phyloP scores from a whole-genome alignment of 2,329 filamentous ascomycete genomes.

The Pseudogymnoascus sp. region DNA sequence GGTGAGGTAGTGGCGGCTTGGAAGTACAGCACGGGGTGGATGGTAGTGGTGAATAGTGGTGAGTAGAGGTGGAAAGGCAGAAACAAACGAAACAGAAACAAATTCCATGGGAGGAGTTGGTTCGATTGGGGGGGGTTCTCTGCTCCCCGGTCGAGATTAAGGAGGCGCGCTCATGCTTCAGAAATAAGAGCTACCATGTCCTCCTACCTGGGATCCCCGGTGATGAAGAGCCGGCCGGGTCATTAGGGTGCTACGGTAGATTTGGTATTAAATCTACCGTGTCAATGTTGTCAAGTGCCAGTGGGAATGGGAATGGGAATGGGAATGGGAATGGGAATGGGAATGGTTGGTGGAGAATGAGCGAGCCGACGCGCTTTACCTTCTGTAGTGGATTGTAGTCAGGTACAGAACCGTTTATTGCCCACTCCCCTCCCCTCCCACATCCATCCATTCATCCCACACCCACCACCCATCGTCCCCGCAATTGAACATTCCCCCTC shows the following conservation, averaged over 20 bases:
- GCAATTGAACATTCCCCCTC: neutral
- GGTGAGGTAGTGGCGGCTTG: neutral
- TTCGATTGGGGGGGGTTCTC: neutral
- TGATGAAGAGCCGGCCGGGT: neutral
- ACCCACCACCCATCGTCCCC: neutral
- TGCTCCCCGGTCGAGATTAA: neutral
- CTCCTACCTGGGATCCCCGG: neutral
- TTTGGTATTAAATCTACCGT: no score
- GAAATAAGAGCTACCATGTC: neutral
- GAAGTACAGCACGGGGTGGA: neutral
- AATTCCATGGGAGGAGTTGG: neutral
- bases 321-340: neutral
- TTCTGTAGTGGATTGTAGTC: neutral
- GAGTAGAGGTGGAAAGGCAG: neutral
- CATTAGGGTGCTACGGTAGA: neutral
- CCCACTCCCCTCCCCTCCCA: neutral
- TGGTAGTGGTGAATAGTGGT: neutral
- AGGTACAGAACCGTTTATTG: neutral
- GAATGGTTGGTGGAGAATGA: neutral
- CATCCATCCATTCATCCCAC: neutral
- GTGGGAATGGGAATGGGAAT: neutral
- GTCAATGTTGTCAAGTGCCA: constrained; percentile 4
- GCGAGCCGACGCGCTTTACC: neutral
- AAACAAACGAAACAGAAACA: constrained; percentile 7
- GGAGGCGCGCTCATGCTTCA: constrained; percentile 1